Conservation (phyloP, 2,329 filamentous ascomycete species). For the Penicillium glabrum region DNA sequence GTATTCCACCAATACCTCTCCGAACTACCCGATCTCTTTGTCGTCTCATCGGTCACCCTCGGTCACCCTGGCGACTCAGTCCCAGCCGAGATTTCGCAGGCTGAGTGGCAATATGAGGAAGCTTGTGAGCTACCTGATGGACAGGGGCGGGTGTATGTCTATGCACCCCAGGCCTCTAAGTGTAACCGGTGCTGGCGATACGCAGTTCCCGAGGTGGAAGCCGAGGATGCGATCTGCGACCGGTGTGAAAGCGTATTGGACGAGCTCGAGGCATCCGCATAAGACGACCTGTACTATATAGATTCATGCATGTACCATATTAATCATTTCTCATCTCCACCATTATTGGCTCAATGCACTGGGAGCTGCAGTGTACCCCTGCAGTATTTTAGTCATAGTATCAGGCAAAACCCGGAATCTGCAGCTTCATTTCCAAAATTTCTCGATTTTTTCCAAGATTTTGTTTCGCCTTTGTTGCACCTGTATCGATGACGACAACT, state of each 20-base stretch:
- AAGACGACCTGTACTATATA: not conserved
- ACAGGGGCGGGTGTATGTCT: conserved; percentile 39
- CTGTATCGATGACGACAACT: conserved; percentile 31
- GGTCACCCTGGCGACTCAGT: conserved; percentile 35
- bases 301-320: conserved; percentile 1
- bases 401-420: not conserved
- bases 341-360: not conserved
- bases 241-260: conserved; percentile 69
- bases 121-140: conserved; percentile 40
- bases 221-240: conserved; percentile 64
- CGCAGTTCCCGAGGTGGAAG: conserved; percentile 55
- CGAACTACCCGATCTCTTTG: conserved; percentile 66
- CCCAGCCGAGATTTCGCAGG: conserved; percentile 27
- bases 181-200: conserved; percentile 91
- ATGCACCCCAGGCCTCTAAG: conserved; percentile 60
- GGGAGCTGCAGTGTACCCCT: not conserved
- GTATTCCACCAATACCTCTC: conserved; percentile 31
- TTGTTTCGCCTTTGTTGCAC: not conserved
- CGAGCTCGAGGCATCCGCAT: conserved; percentile 25
- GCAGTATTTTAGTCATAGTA: not conserved
- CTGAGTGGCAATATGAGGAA: conserved; percentile 45
- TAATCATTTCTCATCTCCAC: not conserved
- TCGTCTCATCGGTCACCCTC: conserved; percentile 65
- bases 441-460: not conserved
- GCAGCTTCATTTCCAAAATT: not conserved